phyloP scores from a whole-genome alignment of 352 stramenopile genomes.

The Phytophthora kernoviae region DNA sequence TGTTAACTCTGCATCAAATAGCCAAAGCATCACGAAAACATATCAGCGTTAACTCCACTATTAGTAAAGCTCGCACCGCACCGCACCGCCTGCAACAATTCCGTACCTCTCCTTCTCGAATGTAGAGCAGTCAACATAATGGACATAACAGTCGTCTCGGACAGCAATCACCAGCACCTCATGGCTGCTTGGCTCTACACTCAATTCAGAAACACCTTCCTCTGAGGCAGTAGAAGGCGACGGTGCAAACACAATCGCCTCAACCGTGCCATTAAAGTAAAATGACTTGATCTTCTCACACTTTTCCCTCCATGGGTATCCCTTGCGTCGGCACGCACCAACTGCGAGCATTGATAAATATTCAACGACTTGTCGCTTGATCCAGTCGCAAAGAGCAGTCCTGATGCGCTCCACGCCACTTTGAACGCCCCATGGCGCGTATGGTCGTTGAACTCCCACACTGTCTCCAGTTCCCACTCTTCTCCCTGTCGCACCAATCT shows the following conservation, averaged over 20 bases:
- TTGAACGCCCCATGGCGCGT: slow-evolving; percentile 70
- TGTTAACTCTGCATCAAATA: slow-evolving; percentile 65
- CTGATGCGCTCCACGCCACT: slow-evolving; percentile 61
- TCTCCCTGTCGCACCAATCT: slow-evolving; percentile 38
- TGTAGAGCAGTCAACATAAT: slow-evolving; percentile 81
- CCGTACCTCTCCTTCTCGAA: slow-evolving; percentile 81
- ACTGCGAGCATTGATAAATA: slow-evolving; percentile 55
- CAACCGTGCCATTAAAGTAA: slow-evolving; percentile 86
- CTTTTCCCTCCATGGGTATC: slow-evolving; percentile 8
- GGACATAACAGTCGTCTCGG: slow-evolving; percentile 84
- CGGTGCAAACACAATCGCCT: slow-evolving; percentile 67
- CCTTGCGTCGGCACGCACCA: slow-evolving; percentile 9
- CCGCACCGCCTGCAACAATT: not conserved
- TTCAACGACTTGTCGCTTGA: slow-evolving; percentile 80
- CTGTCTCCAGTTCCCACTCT: slow-evolving; percentile 44
- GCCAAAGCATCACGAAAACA: not conserved
- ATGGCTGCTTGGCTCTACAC: not conserved
- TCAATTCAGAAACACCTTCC: not conserved
- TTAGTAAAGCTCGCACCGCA: not conserved
- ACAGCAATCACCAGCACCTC: slow-evolving; percentile 72
- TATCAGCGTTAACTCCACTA: not conserved
- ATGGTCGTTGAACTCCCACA: slow-evolving; percentile 72
- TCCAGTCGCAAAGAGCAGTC: slow-evolving; percentile 68
- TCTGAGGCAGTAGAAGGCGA: not conserved
- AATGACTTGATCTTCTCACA: slow-evolving; percentile 81